These are phyloP conservation scores for Aspergillus unguis DNA, from an alignment of 2,329 filamentous ascomycete genomes.

Conservation along the genomic window DNA sequence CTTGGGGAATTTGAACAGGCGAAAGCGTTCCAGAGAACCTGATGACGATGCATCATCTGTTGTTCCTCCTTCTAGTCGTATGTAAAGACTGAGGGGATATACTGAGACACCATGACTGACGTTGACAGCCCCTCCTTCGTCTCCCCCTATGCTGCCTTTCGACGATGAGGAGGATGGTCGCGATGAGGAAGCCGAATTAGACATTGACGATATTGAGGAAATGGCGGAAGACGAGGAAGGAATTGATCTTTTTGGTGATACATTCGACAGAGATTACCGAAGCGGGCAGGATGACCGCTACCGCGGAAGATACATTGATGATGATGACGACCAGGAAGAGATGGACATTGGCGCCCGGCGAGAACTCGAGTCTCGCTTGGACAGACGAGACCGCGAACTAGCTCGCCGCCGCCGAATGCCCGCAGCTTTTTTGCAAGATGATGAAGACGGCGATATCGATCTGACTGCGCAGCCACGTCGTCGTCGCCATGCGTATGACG, in stretches of 20 bases:
- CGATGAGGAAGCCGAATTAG: slow-evolving; percentile 57
- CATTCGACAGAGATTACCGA: slow-evolving; percentile 62
- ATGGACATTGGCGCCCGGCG: slow-evolving; percentile 57
- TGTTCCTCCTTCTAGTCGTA: slow-evolving; percentile 62
- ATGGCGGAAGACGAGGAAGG: slow-evolving; percentile 67
- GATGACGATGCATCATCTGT: slow-evolving; percentile 61
- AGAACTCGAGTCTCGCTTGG: slow-evolving; percentile 60
- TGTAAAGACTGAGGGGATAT: not conserved
- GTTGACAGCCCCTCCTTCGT: slow-evolving; percentile 51
- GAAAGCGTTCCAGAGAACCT: slow-evolving; percentile 64
- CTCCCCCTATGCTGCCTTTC: slow-evolving; percentile 56
- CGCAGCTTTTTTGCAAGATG: slow-evolving; percentile 63
- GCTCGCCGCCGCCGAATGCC: slow-evolving; percentile 59
- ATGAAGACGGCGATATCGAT: slow-evolving; percentile 81
- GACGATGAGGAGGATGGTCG: slow-evolving; percentile 45
- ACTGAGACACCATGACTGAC: slow-evolving; percentile 15
- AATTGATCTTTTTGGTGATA: slow-evolving; percentile 66
- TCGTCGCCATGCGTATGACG: slow-evolving; percentile 86
- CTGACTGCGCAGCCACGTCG: slow-evolving; percentile 81
- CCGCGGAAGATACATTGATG: slow-evolving; percentile 60
- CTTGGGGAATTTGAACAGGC: slow-evolving; percentile 49
- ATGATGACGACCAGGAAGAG: slow-evolving; percentile 63
- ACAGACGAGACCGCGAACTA: slow-evolving; percentile 60
- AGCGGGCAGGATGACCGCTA: slow-evolving; percentile 49
- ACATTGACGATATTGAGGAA: slow-evolving; percentile 66